Base-by-base conservation (phyloP, 2,329 filamentous ascomycete species). In the Cladophialophora psammophila region DNA sequence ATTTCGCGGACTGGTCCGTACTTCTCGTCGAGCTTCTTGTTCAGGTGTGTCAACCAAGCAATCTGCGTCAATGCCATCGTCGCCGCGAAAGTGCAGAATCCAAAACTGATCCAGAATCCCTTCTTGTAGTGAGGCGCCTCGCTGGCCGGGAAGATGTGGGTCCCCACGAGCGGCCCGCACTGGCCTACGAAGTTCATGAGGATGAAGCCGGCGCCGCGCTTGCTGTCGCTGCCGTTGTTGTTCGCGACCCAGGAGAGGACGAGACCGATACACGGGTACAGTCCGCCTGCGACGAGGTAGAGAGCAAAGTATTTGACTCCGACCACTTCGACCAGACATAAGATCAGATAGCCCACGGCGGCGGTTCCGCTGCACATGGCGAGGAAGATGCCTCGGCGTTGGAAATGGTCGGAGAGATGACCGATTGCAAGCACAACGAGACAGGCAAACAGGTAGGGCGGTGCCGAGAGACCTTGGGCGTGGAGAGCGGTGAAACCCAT, bases 171-270 rank as follows among this genome's bases (percentile, higher is more conserved):
- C 1, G 92, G 92, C 0, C 92, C 92, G 69, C 89, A 90, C 79
- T 96, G 92, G 1, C 92, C 94, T 13, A 97, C 84, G 38, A 93
- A 75, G 77, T 96, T 93, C 74, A 97, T 78, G 35, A 97, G 83
- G 0, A 90, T 61, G 60, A 70, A 61, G 48, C 69, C 71, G 35
- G 69, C 68, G 38, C 69, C 71, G 58, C 71, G 60, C 13, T 68
- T 67, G 31, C 64, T 69, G 56, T 72, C 71, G 31, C 60, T 68
- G 18, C 64, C 67, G 50, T 72, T 69, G 40, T 72, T 73, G 60
- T 80, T 85, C 1, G 90, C 77, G 1, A 90, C 89, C 76, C 90
- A 91, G 0, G 90, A 89, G 40, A 93, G 84, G 8, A 90, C 89
- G 69, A 91, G 91, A 3, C 87, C 87, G 38, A 92, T 88, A 72